Conservation (phyloP, 2,329 filamentous ascomycete species). For the Exophiala oligosperma region DNA sequence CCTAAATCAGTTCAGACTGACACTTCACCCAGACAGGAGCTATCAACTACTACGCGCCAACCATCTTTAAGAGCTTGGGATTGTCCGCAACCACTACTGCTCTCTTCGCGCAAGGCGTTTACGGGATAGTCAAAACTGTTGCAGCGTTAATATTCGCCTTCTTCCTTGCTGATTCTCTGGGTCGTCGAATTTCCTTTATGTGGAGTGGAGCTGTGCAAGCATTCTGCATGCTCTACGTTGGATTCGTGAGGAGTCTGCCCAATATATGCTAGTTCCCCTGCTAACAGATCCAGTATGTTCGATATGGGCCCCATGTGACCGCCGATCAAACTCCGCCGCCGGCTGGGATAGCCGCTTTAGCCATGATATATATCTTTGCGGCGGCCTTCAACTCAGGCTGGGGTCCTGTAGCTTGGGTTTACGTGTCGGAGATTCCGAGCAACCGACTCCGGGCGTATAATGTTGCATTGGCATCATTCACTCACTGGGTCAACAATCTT, state of each 20-base stretch:
- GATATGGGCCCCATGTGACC: constrained; percentile 57
- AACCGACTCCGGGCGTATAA: constrained; percentile 66
- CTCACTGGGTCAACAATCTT: constrained; percentile 74
- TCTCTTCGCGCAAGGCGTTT: constrained; percentile 71
- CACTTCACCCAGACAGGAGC: constrained; percentile 43
- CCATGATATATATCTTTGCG: constrained; percentile 73
- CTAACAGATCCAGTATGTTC: constrained; percentile 51
- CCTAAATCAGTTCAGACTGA: neutral
- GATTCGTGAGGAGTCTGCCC: constrained; percentile 42
- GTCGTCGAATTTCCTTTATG: constrained; percentile 57
- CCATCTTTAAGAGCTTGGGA: constrained; percentile 67
- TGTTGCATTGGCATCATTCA: constrained; percentile 66
- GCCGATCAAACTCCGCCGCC: constrained; percentile 55
- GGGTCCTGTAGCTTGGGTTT: constrained; percentile 73
- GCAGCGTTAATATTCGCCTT: constrained; percentile 42
- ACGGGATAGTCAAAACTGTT: constrained; percentile 68
- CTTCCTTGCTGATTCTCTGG: constrained; percentile 69
- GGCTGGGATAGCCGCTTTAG: constrained; percentile 69
- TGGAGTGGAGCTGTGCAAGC: constrained; percentile 66
- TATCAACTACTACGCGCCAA: constrained; percentile 68
- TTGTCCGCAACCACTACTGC: constrained; percentile 56
- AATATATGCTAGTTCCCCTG: neutral
- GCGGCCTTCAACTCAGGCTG: constrained; percentile 66
- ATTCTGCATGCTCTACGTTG: constrained; percentile 67
- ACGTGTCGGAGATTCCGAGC: constrained; percentile 69